phyloP scores from a whole-genome alignment of 2,329 filamentous ascomycete genomes.

The Aschersonia sp. region DNA sequence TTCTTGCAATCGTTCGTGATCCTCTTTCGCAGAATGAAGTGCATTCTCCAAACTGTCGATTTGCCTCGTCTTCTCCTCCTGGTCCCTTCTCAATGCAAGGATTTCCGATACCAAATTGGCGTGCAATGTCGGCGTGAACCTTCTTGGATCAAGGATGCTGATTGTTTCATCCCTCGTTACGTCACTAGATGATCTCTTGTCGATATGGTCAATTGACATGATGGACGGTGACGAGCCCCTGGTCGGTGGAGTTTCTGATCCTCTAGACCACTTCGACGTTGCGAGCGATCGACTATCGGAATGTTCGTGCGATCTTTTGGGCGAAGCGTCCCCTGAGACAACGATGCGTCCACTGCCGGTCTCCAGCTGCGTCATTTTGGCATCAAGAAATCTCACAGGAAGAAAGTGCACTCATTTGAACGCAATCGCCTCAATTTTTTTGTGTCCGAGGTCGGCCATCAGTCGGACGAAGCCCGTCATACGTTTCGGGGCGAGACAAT shows the following conservation, averaged over 20 bases:
- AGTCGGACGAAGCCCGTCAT: too few species aligned
- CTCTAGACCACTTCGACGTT: constrained; percentile 36
- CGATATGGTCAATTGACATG: constrained; percentile 22
- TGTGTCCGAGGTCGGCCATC: too few species aligned
- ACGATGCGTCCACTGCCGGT: not conserved
- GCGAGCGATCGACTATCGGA: not conserved
- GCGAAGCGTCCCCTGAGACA: not conserved
- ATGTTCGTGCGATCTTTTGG: not conserved
- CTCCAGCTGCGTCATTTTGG: not conserved
- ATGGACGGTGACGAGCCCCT: constrained; percentile 43
- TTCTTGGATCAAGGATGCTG: constrained; percentile 67
- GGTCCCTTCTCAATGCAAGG: constrained; percentile 67
- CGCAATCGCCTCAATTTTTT: too few species aligned
- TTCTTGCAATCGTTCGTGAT: constrained; percentile 57
- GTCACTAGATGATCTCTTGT: constrained; percentile 42
- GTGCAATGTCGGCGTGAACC: constrained; percentile 90
- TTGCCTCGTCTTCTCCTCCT: constrained; percentile 75
- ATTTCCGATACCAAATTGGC: constrained; percentile 94
- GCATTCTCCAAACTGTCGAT: constrained; percentile 74
- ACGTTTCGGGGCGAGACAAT: too few species aligned
- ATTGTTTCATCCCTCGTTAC: constrained; percentile 52
- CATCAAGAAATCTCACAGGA: too few species aligned
- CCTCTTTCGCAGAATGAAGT: constrained; percentile 54
- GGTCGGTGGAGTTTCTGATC: constrained; percentile 1
- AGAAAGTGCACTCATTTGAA: too few species aligned